These are phyloP conservation scores for Curvularia spicifera DNA, from an alignment of 2,329 filamentous ascomycete genomes.

Conservation along the genomic window DNA sequence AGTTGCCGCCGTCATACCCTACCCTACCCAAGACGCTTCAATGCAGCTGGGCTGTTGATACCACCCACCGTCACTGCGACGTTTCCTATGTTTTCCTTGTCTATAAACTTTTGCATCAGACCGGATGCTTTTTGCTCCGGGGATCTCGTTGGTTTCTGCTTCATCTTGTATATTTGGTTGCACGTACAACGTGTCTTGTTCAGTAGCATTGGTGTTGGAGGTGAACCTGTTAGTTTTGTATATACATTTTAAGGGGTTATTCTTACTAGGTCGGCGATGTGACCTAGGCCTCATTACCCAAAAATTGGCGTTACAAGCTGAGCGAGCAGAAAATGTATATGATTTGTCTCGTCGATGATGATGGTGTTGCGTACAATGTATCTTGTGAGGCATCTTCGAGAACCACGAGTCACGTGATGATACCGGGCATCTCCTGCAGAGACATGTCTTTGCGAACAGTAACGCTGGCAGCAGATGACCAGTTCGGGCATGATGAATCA, in stretches of 20 bases:
- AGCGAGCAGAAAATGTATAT: neutral
- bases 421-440: neutral
- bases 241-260: constrained; percentile 1
- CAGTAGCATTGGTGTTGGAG: constrained; percentile 20
- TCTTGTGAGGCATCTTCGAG: neutral
- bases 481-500: neutral
- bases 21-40: neutral
- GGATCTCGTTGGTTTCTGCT: neutral
- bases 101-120: neutral
- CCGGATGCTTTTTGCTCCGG: neutral
- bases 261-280: neutral
- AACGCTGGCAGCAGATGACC: neutral
- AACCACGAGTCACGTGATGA: neutral
- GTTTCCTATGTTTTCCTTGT: constrained; percentile 18
- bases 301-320: neutral
- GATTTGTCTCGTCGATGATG: neutral
- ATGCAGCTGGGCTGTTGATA: neutral
- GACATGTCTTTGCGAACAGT: neutral
- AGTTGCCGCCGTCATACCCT: neutral
- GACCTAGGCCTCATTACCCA: neutral
- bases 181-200: constrained; percentile 3
- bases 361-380: neutral
- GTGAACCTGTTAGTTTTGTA: neutral
- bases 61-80: constrained; percentile 12
- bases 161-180: constrained; percentile 4